Evolutionary conservation across 129 eudicot genomes (phyloP), one percentile per base, ranked within the genome.

Genomic region (Chrysanthemum seticuspe): DNA sequence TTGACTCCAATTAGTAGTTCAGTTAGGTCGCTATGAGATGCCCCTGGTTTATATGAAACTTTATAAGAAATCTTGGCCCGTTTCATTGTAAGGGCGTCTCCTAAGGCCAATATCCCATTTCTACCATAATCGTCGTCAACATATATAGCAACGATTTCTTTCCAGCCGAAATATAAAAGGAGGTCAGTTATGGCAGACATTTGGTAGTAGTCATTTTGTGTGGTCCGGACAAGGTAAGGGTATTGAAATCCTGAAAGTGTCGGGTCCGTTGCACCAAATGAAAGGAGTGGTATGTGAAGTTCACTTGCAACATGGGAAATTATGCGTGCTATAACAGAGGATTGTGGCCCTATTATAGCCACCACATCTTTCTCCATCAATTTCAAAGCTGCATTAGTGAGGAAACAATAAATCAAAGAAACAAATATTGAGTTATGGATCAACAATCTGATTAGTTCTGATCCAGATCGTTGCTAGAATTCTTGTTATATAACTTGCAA

Each of bases 241-340:
- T 77, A 82, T 80, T 88, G 95, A 18, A 83, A 81, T 65, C 91
- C 73, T 12, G 90, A 74, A 62, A 91, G 90, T 68, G 95, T 80
- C 25, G 97, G 97, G 45, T 91, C 95, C 4, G 97, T 91, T 3
- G 95, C 97, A 10, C 79, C 88, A 34, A 91, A 85, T 5, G 97
- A 88, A 67, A 91, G 79, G 59, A 88, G 83, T 19, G 97, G 95
- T 19, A 91, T 87, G 9, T 80, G 89, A 74, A 91, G 92, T 77
- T 88, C 95, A 29, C 78, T 82, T n/a, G 76, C 79, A 1, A 88
- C 81, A 65, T 80, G 82, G 49, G 95, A 84, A 52, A 88, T 86
- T 14, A 62, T 64, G 56, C 88, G 97, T 8, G 96, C 89, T 72
- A 88, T 91, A 61, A 94, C 92, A 1, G 97, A 91, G 14, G 97